A percentile compares a stretch with the other conserved stretches of the same genome.
phyloP scores from a whole-genome alignment of 352 stramenopile genomes.

The Globisporangium megalacanthum region DNA sequence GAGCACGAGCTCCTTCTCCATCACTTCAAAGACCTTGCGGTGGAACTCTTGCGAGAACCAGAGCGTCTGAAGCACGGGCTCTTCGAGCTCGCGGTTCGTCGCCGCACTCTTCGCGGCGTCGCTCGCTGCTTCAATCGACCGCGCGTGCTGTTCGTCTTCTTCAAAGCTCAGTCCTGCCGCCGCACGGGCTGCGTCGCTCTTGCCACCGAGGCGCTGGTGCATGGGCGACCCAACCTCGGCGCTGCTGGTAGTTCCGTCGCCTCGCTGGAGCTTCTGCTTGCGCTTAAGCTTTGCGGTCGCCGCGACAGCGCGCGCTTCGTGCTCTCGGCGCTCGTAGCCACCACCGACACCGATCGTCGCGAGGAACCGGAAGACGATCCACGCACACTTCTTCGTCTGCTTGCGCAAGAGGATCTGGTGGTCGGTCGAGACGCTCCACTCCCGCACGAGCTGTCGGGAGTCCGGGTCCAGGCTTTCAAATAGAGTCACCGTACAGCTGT shows the following conservation, averaged over 20 bases:
- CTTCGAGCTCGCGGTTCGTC: conserved; percentile 62
- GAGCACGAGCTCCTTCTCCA: conserved; percentile 75
- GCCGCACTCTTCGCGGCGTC: conserved; percentile 75
- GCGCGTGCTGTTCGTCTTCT: conserved; percentile 45
- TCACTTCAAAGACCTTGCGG: conserved; percentile 80
- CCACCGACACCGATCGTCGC: conserved; percentile 65
- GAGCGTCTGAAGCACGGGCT: conserved; percentile 70
- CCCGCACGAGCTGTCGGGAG: conserved; percentile 22
- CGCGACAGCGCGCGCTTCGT: conserved; percentile 59
- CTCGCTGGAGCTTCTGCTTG: conserved; percentile 56
- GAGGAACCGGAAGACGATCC: conserved; percentile 81
- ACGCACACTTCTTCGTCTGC: conserved; percentile 61
- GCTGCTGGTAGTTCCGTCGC: conserved; percentile 4
- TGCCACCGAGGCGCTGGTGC: conserved; percentile 11
- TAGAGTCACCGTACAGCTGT: not conserved
- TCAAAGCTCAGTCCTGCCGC: conserved; percentile 28
- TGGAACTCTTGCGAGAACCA: conserved; percentile 88
- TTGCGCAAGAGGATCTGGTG: conserved; percentile 68
- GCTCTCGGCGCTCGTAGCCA: conserved; percentile 62
- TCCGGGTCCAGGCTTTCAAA: conserved; percentile 1
- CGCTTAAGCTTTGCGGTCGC: conserved; percentile 66
- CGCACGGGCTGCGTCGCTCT: conserved; percentile 15
- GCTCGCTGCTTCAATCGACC: conserved; percentile 69
- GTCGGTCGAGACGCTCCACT: conserved; percentile 52
- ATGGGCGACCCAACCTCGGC: conserved; percentile 16